Conservation (phyloP, 306 rosid genomes). For the Malus sieversii region DNA sequence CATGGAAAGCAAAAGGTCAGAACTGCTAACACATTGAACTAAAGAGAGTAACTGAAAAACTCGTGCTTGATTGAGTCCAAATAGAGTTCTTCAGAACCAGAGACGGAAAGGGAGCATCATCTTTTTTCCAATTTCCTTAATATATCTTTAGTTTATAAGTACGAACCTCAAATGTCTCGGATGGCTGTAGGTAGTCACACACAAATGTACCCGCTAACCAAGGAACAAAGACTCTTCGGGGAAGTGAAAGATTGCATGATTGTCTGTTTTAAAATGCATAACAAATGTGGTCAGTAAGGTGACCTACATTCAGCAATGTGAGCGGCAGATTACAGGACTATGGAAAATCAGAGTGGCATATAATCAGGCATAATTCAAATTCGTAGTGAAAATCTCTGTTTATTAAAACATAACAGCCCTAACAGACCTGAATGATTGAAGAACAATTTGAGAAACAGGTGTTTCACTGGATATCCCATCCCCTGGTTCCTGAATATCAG, state of each 20-base stretch:
- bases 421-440: conserved; percentile 49
- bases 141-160: not conserved
- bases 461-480: conserved; percentile 42
- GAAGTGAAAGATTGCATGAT: conserved; percentile 62
- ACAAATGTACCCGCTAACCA: conserved; percentile 65
- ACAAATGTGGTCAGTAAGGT: conserved; percentile 1
- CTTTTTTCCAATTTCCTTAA: not conserved
- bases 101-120: not conserved
- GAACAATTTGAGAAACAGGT: conserved; percentile 38
- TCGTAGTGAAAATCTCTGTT: not conserved
- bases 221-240: conserved; percentile 85
- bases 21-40: not conserved
- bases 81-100: not conserved
- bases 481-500: conserved; percentile 28
- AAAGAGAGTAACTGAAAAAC: not conserved
- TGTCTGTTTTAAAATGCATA: conserved; percentile 41
- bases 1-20: conserved; percentile 7
- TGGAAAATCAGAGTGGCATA: not conserved
- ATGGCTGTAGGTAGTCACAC: conserved; percentile 85
- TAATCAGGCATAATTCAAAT: not conserved
- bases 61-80: not conserved
- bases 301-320: not conserved
- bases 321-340: not conserved
- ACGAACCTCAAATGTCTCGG: conserved; percentile 77
- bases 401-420: not conserved